Conservation (phyloP, 176 grass and related monocot species). For the Ensete glaucum region DNA sequence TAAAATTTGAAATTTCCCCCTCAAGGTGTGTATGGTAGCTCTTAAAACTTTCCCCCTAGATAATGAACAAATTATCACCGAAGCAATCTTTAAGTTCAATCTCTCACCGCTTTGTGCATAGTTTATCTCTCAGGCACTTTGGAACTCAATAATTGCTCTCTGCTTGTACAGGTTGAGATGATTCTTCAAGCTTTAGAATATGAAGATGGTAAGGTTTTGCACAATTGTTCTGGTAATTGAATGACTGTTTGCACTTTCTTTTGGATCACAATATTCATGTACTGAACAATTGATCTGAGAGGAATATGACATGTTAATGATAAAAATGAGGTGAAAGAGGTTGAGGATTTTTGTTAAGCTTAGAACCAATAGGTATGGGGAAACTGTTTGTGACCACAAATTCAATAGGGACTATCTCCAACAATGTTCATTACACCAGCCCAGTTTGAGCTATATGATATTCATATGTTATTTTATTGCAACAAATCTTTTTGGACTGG, state of each 20-base stretch:
- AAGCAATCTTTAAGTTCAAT: neutral
- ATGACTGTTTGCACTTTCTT: neutral
- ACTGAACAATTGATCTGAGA: no score
- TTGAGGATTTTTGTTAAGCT: neutral
- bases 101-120: neutral
- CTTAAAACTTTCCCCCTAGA: no score
- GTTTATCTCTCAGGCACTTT: neutral
- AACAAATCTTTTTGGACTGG: no score
- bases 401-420: neutral
- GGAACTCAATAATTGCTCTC: conserved; percentile 10
- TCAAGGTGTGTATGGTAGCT: neutral
- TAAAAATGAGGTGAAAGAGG: neutral
- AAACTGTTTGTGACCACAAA: neutral
- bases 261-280: no score
- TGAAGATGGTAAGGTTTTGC: conserved; percentile 53
- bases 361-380: neutral
- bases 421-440: neutral
- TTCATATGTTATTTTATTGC: no score
- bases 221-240: neutral
- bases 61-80: no score
- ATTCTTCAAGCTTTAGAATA: conserved; percentile 99
- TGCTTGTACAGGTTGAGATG: conserved; percentile 81
- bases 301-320: neutral
- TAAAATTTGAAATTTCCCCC: neutral
- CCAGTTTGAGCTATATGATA: no score